These are phyloP conservation scores for Paradendryphiella salina DNA, from an alignment of 2,329 filamentous ascomycete species.

Conservation along the genomic window DNA sequence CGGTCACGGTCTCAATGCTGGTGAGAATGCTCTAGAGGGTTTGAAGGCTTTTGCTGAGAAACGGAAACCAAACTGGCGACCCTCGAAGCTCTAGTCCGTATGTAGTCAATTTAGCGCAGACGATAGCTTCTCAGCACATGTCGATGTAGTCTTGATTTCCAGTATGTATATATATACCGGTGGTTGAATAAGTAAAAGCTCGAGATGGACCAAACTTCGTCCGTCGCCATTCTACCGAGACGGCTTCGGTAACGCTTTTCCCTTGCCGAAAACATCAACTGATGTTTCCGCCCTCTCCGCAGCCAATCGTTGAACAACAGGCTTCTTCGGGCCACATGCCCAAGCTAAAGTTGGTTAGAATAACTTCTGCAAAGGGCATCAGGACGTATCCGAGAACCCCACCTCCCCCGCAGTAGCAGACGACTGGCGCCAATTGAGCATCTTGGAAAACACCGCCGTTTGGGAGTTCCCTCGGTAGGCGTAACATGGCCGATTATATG, in stretches of 20 bases:
- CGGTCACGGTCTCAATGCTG: constrained; percentile 46
- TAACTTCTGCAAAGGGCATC: too few relatives aligned
- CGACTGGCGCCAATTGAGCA: background rate
- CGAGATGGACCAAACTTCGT: too few relatives aligned
- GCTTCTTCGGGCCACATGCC: background rate
- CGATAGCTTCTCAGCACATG: too few relatives aligned
- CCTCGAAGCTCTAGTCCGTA: constrained; percentile 48
- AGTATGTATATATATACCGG: too few relatives aligned
- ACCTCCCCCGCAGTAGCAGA: background rate
- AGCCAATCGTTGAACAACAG: too few relatives aligned
- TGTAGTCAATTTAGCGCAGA: background rate
- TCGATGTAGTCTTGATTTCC: too few relatives aligned
- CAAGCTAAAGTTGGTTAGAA: background rate
- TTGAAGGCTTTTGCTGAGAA: constrained; percentile 58
- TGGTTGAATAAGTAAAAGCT: too few relatives aligned
- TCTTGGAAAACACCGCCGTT: background rate
- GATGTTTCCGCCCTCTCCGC: too few relatives aligned
- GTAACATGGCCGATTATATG: background rate
- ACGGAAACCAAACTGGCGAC: constrained; percentile 54
- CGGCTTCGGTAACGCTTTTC: too few relatives aligned
- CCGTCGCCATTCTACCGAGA: too few relatives aligned
- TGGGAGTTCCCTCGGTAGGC: background rate
- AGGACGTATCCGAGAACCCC: background rate
- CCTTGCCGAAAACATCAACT: too few relatives aligned
- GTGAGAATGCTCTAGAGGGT: constrained; percentile 57